Base-by-base conservation (phyloP, 768 basidiomycete species). In the Amyloporia xantha region DNA sequence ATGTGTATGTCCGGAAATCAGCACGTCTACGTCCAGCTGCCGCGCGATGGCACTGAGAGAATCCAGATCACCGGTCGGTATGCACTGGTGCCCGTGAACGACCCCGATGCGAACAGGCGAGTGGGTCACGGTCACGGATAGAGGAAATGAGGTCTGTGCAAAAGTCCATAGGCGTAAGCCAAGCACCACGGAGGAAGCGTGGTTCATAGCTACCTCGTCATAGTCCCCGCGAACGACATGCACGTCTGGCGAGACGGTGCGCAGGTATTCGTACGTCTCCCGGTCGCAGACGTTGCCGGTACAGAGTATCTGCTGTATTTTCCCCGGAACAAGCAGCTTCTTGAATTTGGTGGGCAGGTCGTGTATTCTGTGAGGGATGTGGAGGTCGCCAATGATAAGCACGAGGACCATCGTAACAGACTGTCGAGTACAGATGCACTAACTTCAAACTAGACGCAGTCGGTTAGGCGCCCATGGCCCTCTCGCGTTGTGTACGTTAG, bases 251-350 rank as follows among this genome's bases (percentile, higher is more conserved):
- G 90, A 85, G n/a, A 99, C 88, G 12, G 90, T 92, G 55, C 91
- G 76, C 20, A 99, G 75, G 71, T 96, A 98, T 58, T 97, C 96
- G 67, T 88, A 93, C 5, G 96, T 98, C 68, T 98, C 95, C 60
- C 86, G 84, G 71, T 99, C 96, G 66, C 91, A 94, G 20, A 97
- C 86, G 64, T 98, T 98, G 41, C 96, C 96, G 0, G 95, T 98
- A 65, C 92, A 96, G 21, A 98, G 74, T 51, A 98, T 96, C 66
- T 98, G 95, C 54, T 94, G 91, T 39, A 99, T 98, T 68, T 99
- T 99, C 19, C 96, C 96, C 63, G 62, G 57, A 9, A 81, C 79
- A 2, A 99, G 75, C 1, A 98, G 83, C 62, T 97, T 96, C 72
- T 95, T 94, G 72, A 99, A 99, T 70, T 97, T 97, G 12, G 82